Base-by-base conservation (phyloP, 2,329 filamentous ascomycete genomes). In the Cladosporium sp. region DNA sequence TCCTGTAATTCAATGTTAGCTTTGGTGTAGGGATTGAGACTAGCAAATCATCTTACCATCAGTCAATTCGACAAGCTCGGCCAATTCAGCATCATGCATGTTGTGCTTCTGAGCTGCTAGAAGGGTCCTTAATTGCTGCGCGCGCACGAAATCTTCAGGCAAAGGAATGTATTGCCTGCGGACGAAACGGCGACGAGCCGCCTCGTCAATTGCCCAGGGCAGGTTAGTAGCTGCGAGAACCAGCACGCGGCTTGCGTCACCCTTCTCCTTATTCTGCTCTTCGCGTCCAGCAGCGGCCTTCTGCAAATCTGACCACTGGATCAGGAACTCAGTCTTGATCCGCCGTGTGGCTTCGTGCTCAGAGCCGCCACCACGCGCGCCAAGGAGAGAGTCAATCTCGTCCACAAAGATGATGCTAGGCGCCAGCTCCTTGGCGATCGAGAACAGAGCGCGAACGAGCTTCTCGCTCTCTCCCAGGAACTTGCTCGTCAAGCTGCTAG, bases 341-440 rank as follows among this genome's bases (percentile, higher is more conserved):
- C 94, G 84, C 58, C 93, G 82, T 0, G 91, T 96, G 0, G 94
- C 91, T 74, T 99, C 94, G 66, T 97, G 90, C 68, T 97, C 94
- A 1, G 90, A 88, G 3, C 87, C 87, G 0, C 90, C 90, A 6
- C 88, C 89, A 52, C 94, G 82, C 15, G 91, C 85, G 0, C 91
- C 96, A 0, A 99, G 80, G 0, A 99, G 77, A 0, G 92, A 96
- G 71, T 99, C 94, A 61, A 99, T 99, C 71, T 99, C 94, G 68
- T 99, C 94, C 4, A 99, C 91, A 65, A 99, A 99, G 58, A 99
- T 97, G 70, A 99, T 97, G 60, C 89, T 94, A 0, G 94, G 94
- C 0, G 94, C 91, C 44, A 97, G 80, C 35, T 85, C 81, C 71
- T 95, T 95, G 4, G 94, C 92, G n/a, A 97, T 77, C 0, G 85